phyloP scores from a whole-genome alignment of 306 rosid species.

The Psophocarpus tetragonolobus region DNA sequence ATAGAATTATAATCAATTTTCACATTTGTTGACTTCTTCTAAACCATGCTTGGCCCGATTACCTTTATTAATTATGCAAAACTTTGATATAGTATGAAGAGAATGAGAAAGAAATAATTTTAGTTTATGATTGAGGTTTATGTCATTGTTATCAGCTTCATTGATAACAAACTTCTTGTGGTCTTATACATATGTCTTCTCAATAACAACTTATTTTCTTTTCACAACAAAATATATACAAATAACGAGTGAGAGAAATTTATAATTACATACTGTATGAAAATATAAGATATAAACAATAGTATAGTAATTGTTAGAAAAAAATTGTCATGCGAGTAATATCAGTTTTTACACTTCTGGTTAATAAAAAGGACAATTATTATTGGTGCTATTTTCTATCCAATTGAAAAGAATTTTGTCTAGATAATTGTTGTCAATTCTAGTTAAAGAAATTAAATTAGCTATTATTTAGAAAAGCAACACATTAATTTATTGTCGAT shows the following conservation, averaged over 20 bases:
- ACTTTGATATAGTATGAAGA: slow-evolving; percentile 1
- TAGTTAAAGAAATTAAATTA: neutral
- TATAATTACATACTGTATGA: too few relatives aligned
- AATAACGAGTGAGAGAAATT: too few relatives aligned
- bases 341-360: neutral
- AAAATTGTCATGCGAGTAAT: neutral
- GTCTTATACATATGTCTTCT: too few relatives aligned
- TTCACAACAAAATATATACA: too few relatives aligned
- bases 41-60: neutral
- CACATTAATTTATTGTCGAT: neutral
- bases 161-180: too few relatives aligned
- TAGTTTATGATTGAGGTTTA: too few relatives aligned
- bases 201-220: too few relatives aligned
- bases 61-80: neutral
- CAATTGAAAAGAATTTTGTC: neutral
- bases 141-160: too few relatives aligned
- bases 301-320: neutral
- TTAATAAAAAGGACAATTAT: neutral
- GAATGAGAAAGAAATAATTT: neutral
- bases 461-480: neutral
- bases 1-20: too few relatives aligned
- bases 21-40: slow-evolving; percentile 6
- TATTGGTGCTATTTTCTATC: neutral
- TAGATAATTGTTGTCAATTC: neutral
- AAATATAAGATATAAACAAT: too few relatives aligned